These are phyloP conservation scores for Chaetomiaceae sp. DNA, from an alignment of 2,329 filamentous ascomycete genomes.

Conservation along the genomic window DNA sequence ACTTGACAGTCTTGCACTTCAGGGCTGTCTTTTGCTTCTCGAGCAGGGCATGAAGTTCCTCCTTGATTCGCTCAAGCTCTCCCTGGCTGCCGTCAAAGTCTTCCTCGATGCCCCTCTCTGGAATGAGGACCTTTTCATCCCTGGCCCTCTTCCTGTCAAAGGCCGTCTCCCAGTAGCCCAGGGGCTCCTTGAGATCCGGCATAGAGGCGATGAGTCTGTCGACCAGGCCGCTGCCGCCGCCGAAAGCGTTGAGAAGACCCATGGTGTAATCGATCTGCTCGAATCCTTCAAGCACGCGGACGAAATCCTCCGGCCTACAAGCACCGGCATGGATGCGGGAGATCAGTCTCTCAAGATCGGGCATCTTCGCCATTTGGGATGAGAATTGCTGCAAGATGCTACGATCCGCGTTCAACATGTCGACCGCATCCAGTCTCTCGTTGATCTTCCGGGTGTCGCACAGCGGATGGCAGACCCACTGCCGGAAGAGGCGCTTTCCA, in stretches of 20 bases:
- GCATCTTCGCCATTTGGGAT: conserved; percentile 82
- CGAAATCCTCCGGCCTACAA: conserved; percentile 89
- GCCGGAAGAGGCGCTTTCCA: conserved; percentile 89
- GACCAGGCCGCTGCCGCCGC: conserved; percentile 76
- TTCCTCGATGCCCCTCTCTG: conserved; percentile 80
- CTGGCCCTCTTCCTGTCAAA: conserved; percentile 80
- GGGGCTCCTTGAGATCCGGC: conserved; percentile 71
- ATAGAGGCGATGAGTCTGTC: conserved; percentile 78
- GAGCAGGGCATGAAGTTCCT: conserved; percentile 66
- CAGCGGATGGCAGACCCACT: conserved; percentile 95
- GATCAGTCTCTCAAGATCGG: conserved; percentile 88
- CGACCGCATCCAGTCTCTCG: conserved; percentile 87
- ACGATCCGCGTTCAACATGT: conserved; percentile 80
- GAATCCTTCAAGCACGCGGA: conserved; percentile 89
- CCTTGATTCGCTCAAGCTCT: conserved; percentile 69
- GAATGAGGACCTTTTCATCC: conserved; percentile 76
- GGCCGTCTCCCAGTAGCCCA: conserved; percentile 84
- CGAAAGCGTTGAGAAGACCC: conserved; percentile 67
- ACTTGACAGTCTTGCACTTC: conserved; percentile 68
- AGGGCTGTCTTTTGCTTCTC: conserved; percentile 68
- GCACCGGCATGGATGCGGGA: conserved; percentile 88
- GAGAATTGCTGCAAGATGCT: conserved; percentile 82
- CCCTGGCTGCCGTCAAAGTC: conserved; percentile 86
- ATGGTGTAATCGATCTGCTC: conserved; percentile 97
- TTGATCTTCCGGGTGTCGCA: conserved; percentile 86